Base-by-base conservation (phyloP, 2,329 filamentous ascomycete species). In the Fusarium succisae region DNA sequence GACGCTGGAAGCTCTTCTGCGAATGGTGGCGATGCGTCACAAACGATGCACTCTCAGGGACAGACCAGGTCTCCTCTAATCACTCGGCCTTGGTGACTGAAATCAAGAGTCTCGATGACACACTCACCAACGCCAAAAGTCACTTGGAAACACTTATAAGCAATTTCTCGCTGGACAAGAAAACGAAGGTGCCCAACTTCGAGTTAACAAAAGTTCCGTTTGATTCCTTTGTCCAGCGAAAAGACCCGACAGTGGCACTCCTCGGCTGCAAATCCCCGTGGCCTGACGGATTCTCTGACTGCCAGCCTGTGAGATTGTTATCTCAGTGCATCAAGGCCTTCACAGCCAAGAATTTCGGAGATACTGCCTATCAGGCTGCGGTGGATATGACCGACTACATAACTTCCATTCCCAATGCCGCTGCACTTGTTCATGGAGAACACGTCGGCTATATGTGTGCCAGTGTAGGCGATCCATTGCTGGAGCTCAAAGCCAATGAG, bases 261-360 rank as follows among this genome's bases (percentile, higher is more conserved):
- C 38, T 41, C 38, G 38, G 38, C 20, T 41, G 38, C 38, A 41
- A 41, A 6, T 41, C 38, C 38, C 38, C 38, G 4, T 41, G 38
- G 20, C 38, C 38, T 9, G 38, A 41, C 5, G 20, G 38, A 6
- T 41, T 41, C 20, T 41, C 38, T 22, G 13, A 22, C 12, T 22
- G 12, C 6, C 38, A 41, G 20, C 38, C 38, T 41, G 38, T 41
- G 20, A 41, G 38, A 22, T 41, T 41, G 20, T 6, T 41, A 41
- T 41, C 38, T 41, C 38, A 41, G 38, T 41, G 20, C 8, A 41
- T 41, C 38, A 14, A 41, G 20, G 38, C 38, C 38, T 41, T 41
- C 1, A 0, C 0, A 14, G 38, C 38, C 8, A 14, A 5, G 6
- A 22, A 14, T 0, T 41, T 41, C 20, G 38, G 38, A 22, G 20